Evolutionary conservation across 768 basidiomycete genomes (phyloP).

Genomic region (Pholiota molesta): DNA sequence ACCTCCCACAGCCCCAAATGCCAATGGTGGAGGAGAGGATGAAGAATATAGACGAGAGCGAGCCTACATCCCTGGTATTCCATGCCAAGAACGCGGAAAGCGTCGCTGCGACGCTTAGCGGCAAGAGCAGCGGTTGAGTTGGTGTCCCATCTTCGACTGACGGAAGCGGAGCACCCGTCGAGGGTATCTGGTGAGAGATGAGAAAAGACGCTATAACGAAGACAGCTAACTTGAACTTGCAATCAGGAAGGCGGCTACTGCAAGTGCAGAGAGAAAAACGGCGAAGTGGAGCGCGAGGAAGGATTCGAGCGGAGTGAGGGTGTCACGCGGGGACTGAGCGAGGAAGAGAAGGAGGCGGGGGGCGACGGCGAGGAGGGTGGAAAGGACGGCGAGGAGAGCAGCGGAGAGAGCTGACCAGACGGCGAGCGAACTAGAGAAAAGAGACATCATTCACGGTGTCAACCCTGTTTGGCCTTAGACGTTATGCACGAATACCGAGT

Average conservation of each 20-base stretch:
- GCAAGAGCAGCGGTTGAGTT: conserved; percentile 64
- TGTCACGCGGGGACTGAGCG: conserved; percentile 43
- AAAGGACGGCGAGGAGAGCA: conserved; percentile 21
- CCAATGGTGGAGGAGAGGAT: conserved; percentile 54
- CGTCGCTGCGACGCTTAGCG: conserved; percentile 56
- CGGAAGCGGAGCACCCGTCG: conserved; percentile 37
- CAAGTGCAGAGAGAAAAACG: conserved; percentile 57
- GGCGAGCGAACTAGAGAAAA: conserved; percentile 27
- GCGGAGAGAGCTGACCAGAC: conserved; percentile 37
- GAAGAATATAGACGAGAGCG: conserved; percentile 55
- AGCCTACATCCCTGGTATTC: conserved; percentile 59
- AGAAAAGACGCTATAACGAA: neutral
- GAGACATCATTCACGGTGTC: conserved; percentile 26
- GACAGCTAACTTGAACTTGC: conserved; percentile 39
- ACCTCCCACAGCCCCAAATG: conserved; percentile 74
- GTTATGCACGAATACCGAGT: conserved; percentile 25
- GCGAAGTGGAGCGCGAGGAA: conserved; percentile 73
- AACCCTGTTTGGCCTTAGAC: conserved; percentile 28
- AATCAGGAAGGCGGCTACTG: conserved; percentile 60
- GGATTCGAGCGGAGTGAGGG: conserved; percentile 66
- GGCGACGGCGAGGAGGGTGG: conserved; percentile 39
- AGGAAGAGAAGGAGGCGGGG: conserved; percentile 74
- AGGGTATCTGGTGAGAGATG: conserved; percentile 16
- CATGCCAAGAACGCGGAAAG: conserved; percentile 67
- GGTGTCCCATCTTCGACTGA: conserved; percentile 24